Evolutionary conservation across 2,329 filamentous ascomycete species (phyloP), one percentile per base, ranked within the genome.

Genomic region (Ceratocystis alfenasii): DNA sequence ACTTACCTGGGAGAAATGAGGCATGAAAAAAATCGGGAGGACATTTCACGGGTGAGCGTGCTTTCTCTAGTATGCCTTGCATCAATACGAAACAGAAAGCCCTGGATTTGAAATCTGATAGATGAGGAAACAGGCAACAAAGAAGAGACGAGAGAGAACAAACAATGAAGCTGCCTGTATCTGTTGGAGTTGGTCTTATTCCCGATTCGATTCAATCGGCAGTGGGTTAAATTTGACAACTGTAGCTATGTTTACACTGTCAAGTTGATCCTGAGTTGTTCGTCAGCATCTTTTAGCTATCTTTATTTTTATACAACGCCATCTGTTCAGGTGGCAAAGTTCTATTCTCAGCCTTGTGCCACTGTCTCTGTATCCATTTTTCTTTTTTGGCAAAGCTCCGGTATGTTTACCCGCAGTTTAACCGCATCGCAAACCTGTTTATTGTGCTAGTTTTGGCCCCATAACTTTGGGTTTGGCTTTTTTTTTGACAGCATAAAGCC

Each of bases 261-360:
- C 55, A 59, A 8, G 36, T 20, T 25, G 8, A 30, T 36, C 28
- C 22, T 36, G 2, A 33, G 5, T 36, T 59, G 25, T 59, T 59
- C 33, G 10, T 28, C 12, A 30, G 17, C n/a, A 7, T 57, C 15
- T 57, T 28, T 33, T 30, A 8, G 17, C 30, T n/a, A 12, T 57
- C 25, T 36, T 59, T 59, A 36, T 59, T 59, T 59, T 59, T 59
- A 1, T 36, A 28, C 8, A 10, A 53, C 22, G 25, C 20, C 48
- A 10, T 25, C 20, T 20, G 8, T 12, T 17, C 15, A 53, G 10
- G 55, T 15, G 55, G 55, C 28, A 59, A 59, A 59, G 55, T 8
- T 59, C 55, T 59, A 59, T 59, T 59, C 55, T 59, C 28, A n/a
- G 55, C 55, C 5, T 59, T 36, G 55, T 59, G 55, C 55, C 55